phyloP scores from a whole-genome alignment of 176 grass and related monocot genomes.

The Oryza brachyantha region DNA sequence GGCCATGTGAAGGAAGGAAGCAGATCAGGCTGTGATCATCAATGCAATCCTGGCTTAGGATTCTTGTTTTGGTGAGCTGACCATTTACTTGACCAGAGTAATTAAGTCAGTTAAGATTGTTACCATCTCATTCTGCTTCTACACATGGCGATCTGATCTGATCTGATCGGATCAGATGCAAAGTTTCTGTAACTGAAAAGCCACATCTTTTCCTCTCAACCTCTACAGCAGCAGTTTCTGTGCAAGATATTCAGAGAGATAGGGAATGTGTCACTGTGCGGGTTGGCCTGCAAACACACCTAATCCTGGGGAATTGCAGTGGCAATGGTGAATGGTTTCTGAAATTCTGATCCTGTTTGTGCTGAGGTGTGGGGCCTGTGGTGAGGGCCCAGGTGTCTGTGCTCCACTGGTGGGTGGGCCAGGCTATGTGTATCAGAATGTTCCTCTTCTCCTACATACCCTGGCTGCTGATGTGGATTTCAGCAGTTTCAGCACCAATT shows the following conservation, averaged over 20 bases:
- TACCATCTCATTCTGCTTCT: neutral
- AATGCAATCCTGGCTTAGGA: neutral
- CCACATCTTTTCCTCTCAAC: neutral
- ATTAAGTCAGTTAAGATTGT: neutral
- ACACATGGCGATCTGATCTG: neutral
- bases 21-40: neutral
- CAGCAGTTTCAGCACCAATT: neutral
- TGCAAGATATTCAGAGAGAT: neutral
- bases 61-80: constrained; percentile 12
- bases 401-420: neutral
- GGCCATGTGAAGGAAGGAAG: neutral
- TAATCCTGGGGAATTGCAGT: neutral
- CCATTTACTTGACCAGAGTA: neutral
- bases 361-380: neutral
- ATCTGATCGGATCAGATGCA: neutral
- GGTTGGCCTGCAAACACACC: neutral
- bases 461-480: neutral
- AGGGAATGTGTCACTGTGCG: neutral
- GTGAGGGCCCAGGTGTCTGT: neutral
- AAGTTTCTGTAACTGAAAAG: neutral
- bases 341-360: neutral
- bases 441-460: neutral
- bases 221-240: neutral
- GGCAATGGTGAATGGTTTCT: neutral
- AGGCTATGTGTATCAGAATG: neutral